Evolutionary conservation across 2,329 filamentous ascomycete species (phyloP).

Genomic region (Aspergillus fumigatiaffinis): DNA sequence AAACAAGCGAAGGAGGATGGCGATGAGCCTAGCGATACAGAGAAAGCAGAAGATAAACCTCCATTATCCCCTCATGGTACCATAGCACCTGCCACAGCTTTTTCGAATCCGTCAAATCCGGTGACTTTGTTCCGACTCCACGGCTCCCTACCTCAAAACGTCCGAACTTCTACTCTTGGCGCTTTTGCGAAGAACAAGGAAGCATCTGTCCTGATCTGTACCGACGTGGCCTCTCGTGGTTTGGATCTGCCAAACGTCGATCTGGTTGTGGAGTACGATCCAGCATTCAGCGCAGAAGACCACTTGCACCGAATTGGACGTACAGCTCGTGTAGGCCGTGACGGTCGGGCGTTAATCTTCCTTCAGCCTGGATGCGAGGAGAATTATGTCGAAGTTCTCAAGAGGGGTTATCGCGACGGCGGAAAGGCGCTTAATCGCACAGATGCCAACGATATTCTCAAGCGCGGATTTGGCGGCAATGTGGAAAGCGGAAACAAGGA

Average conservation of each 20-base stretch:
- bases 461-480: constrained; percentile 58
- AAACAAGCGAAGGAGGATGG: constrained; percentile 26
- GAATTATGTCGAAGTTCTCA: constrained; percentile 75
- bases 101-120: constrained; percentile 71
- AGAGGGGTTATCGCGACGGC: constrained; percentile 63
- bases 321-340: constrained; percentile 85
- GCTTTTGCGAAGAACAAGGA: constrained; percentile 71
- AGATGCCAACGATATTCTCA: constrained; percentile 63
- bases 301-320: constrained; percentile 93
- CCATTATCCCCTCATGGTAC: constrained; percentile 38
- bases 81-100: constrained; percentile 60
- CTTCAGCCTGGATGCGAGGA: constrained; percentile 88
- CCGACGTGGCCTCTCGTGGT: constrained; percentile 91
- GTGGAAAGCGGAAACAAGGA: constrained; percentile 42
- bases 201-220: constrained; percentile 82
- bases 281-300: constrained; percentile 87
- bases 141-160: constrained; percentile 81
- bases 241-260: constrained; percentile 94
- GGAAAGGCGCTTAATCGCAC: constrained; percentile 61
- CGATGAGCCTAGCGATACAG: constrained; percentile 20
- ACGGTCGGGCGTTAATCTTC: constrained; percentile 84
- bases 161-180: constrained; percentile 79
- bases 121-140: constrained; percentile 85
- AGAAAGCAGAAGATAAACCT: constrained; percentile 20
- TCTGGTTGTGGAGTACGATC: constrained; percentile 92